A percentile compares a stretch with the other conserved stretches of the same genome.
These are phyloP conservation scores for Dipteronia dyeriana DNA, from an alignment of 345 rosid species.

Conservation along the genomic window DNA sequence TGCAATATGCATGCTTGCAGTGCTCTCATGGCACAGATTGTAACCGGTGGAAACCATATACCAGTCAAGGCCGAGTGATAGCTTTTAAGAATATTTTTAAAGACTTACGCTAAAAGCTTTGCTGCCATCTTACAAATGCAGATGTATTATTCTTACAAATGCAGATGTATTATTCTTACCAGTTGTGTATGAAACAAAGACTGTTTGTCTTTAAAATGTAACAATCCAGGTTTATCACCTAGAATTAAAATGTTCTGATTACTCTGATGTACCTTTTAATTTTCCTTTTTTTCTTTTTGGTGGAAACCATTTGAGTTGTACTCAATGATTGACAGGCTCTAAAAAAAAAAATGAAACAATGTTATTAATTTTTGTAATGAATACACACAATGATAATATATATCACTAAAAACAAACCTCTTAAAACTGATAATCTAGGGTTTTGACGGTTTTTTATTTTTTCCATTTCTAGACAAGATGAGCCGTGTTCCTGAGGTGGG, in stretches of 20 bases:
- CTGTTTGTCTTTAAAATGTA: neutral
- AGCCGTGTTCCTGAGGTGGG: constrained; percentile 88
- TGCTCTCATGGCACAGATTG: constrained; percentile 89
- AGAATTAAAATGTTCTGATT: neutral
- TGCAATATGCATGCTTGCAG: constrained; percentile 49
- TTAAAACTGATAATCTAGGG: too few species aligned
- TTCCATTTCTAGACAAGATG: too few species aligned
- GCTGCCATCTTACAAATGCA: neutral
- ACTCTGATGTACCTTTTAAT: neutral
- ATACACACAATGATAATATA: neutral
- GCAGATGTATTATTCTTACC: constrained; percentile 2
- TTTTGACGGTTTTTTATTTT: too few species aligned
- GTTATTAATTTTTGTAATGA: neutral
- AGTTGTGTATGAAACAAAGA: neutral
- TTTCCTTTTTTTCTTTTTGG: neutral
- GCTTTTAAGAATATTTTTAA: neutral
- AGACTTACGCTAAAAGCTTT: neutral
- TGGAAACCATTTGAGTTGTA: neutral
- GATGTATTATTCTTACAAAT: constrained; percentile 17
- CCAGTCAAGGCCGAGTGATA: constrained; percentile 72
- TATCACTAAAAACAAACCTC: neutral
- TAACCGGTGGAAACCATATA: constrained; percentile 81
- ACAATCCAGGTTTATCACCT: neutral
- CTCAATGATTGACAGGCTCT: neutral
- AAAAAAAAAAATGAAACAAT: neutral